Evolutionary conservation across 768 basidiomycete species (phyloP).

Genomic region (Russula ochroleuca): DNA sequence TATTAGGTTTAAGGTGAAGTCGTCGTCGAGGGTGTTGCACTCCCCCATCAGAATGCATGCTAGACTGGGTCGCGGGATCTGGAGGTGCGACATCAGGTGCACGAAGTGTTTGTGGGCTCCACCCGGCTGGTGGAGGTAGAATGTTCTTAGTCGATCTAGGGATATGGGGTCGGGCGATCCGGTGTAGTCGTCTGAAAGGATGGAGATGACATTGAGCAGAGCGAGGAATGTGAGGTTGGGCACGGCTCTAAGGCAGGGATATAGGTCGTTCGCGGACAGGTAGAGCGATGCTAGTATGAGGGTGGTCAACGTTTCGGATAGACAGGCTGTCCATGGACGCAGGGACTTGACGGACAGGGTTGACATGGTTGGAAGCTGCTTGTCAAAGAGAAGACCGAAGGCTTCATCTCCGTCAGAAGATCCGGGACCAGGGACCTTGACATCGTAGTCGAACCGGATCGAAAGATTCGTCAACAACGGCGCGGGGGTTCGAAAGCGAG

Average conservation of each 20-base stretch:
- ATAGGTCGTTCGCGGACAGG: slow-evolving; percentile 15
- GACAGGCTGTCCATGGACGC: slow-evolving; percentile 7
- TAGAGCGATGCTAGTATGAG: slow-evolving; percentile 13
- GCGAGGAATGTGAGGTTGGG: slow-evolving; percentile 15
- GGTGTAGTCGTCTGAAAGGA: slow-evolving; percentile 11
- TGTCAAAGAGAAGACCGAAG: slow-evolving; percentile 4
- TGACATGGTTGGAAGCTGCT: not conserved
- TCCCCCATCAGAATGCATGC: slow-evolving; percentile 18
- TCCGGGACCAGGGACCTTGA: not conserved
- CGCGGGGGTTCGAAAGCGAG: slow-evolving; percentile 3
- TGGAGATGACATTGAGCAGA: slow-evolving; percentile 9
- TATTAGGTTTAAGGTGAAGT: slow-evolving; percentile 1
- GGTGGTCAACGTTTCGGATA: slow-evolving; percentile 8
- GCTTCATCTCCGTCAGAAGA: not conserved
- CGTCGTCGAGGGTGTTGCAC: slow-evolving; percentile 11
- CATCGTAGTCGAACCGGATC: slow-evolving; percentile 12
- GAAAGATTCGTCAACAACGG: slow-evolving; percentile 2
- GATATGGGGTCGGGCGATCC: slow-evolving; percentile 4
- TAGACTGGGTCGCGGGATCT: slow-evolving; percentile 2
- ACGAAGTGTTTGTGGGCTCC: slow-evolving; percentile 13
- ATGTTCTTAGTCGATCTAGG: slow-evolving; percentile 6
- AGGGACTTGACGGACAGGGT: slow-evolving; percentile 3
- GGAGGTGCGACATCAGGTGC: slow-evolving; percentile 16
- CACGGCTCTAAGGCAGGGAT: slow-evolving; percentile 13
- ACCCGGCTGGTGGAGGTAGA: slow-evolving; percentile 15